Evolutionary conservation across 257 asterid species (phyloP), one percentile per base, ranked within the genome.

Genomic region (Solanum megistacrolobum): DNA sequence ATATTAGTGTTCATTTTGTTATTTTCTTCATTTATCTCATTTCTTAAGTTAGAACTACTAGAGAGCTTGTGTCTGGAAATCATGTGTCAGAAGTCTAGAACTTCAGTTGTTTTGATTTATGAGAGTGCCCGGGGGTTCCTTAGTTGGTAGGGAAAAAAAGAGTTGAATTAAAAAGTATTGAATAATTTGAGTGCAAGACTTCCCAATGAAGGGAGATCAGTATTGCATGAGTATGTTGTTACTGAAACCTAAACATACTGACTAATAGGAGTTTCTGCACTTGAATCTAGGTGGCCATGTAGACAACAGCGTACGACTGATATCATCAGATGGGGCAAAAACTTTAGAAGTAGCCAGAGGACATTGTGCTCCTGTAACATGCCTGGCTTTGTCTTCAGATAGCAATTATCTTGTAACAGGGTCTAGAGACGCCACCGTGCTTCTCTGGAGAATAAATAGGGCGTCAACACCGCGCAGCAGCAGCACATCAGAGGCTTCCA

Each of bases 351-450:
- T 97, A 88, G 99, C 98, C 69, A 91, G 96, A 91, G 99, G 98
- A 86, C 99, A 97, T 92, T 95, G 96, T 90, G 98, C 98, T 90
- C 99, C 99, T 16, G 98, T 97, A 76, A 96, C 99, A 32, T 97
- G 98, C 91, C 88, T 97, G 88, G 90, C 96, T 89, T 74, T 93
- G 86, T 96, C 99, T 89, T 93, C 98, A 46, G 98, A 94, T 90
- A 93, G 96, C 93, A 94, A 84, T 92, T 93, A 94, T 92, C 98
- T 97, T 34, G 98, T 96, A 86, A 94, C 99, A 16, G 99, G 99
- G 27, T 96, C 99, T 86, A 95, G 94, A 8, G 99, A 97, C 88
- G 87, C 99, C 66, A 96, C 98, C 20, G 92, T 96, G 91, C 89
- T 97, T 55, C 94, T 97, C 74, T 97, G 99, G 99, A 94, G 94